Evolutionary conservation across 2,329 filamentous ascomycete genomes (phyloP).

Genomic region (Arachnopeziza araneosa): DNA sequence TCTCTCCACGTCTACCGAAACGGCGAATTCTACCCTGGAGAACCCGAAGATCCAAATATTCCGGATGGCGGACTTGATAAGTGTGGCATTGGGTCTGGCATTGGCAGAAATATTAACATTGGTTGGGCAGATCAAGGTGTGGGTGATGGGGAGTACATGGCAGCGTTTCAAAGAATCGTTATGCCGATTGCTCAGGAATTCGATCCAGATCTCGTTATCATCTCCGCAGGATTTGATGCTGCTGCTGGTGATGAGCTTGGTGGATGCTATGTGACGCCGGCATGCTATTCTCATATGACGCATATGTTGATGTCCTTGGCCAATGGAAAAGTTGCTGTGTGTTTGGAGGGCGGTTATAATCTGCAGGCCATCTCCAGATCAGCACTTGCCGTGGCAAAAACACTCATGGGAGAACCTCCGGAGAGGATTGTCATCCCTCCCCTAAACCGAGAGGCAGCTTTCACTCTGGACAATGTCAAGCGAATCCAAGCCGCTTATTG

Average conservation of each 20-base stretch:
- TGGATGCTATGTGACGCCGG: conserved; percentile 84
- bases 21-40: conserved; percentile 78
- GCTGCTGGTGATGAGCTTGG: conserved; percentile 90
- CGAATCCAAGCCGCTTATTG: conserved; percentile 66
- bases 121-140: conserved; percentile 69
- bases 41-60: conserved; percentile 53
- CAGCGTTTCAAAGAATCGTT: conserved; percentile 89
- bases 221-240: conserved; percentile 94
- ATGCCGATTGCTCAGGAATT: conserved; percentile 97
- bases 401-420: conserved; percentile 92
- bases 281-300: conserved; percentile 97
- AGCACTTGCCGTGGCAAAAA: conserved; percentile 83
- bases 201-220: conserved; percentile 87
- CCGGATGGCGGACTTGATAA: conserved; percentile 58
- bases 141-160: conserved; percentile 95
- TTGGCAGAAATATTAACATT: conserved; percentile 62
- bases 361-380: conserved; percentile 88
- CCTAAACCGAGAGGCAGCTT: conserved; percentile 52
- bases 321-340: conserved; percentile 82
- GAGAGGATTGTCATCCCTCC: conserved; percentile 51
- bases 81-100: conserved; percentile 48
- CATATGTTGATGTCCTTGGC: conserved; percentile 98
- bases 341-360: conserved; percentile 94
- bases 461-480: conserved; percentile 53
- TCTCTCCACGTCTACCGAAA: conserved; percentile 86